phyloP scores from a whole-genome alignment of 164 flowering plant species.

The Umbellularia californica region DNA sequence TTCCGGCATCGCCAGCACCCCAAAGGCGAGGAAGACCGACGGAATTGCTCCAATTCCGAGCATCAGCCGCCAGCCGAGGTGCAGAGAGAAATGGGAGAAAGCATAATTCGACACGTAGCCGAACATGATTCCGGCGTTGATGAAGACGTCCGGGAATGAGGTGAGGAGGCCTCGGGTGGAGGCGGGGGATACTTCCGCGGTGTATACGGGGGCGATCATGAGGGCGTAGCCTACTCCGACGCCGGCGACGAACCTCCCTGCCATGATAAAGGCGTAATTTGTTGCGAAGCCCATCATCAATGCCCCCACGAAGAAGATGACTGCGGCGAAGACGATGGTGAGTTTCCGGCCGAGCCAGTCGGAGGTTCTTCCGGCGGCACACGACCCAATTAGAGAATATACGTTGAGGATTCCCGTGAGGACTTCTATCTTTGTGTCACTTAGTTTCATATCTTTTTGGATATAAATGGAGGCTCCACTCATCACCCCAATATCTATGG shows the following conservation, averaged over 20 bases:
- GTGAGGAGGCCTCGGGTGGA: slow-evolving; percentile 14
- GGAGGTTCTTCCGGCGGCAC: slow-evolving; percentile 27
- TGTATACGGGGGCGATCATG: slow-evolving; percentile 17
- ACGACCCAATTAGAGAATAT: slow-evolving; percentile 28
- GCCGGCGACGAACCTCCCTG: slow-evolving; percentile 14
- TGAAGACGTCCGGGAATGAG: slow-evolving; percentile 17
- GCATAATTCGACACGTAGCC: slow-evolving; percentile 13
- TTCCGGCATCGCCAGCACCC: slow-evolving; percentile 32
- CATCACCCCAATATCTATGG: slow-evolving; percentile 33
- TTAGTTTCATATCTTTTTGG: slow-evolving; percentile 20
- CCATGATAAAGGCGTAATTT: slow-evolving; percentile 14
- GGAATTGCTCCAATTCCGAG: slow-evolving; percentile 15
- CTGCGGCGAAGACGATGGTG: slow-evolving; percentile 31
- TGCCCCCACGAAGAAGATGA: slow-evolving; percentile 32
- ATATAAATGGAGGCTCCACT: slow-evolving; percentile 33
- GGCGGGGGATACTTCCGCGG: slow-evolving; percentile 14
- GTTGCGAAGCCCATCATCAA: slow-evolving; percentile 26
- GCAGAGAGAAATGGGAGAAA: slow-evolving; percentile 5
- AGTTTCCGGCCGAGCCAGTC: slow-evolving; percentile 36
- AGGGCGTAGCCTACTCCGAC: slow-evolving; percentile 16
- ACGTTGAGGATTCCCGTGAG: slow-evolving; percentile 25
- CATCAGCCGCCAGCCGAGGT: slow-evolving; percentile 16
- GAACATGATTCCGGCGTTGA: slow-evolving; percentile 13
- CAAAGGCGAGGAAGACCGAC: slow-evolving; percentile 4
- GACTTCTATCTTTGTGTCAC: slow-evolving; percentile 21